Evolutionary conservation across 164 flowering plant genomes (phyloP).

Genomic region (Sextonia rubra): DNA sequence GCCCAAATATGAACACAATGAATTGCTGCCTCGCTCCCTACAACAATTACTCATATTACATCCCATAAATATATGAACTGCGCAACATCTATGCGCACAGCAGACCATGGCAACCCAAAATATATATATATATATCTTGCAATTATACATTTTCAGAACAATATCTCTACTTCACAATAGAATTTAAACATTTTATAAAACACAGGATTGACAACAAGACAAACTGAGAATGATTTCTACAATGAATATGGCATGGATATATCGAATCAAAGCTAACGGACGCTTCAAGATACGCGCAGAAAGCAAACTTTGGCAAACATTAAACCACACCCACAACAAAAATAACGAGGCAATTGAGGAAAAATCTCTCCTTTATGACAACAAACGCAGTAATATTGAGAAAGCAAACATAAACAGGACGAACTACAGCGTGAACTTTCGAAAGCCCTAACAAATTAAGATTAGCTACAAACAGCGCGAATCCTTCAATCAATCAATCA

Average conservation of each 20-base stretch:
- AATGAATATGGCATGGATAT: neutral
- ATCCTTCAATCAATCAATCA: neutral
- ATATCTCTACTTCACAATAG: neutral
- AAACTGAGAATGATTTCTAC: neutral
- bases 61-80: neutral
- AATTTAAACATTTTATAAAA: neutral
- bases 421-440: neutral
- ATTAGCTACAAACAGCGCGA: neutral
- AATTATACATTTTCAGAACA: neutral
- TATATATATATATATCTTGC: neutral
- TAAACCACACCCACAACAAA: neutral
- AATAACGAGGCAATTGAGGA: neutral
- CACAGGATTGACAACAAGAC: neutral
- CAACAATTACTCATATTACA: neutral
- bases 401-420: neutral
- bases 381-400: neutral
- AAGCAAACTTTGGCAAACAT: neutral
- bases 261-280: neutral
- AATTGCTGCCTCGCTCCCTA: neutral
- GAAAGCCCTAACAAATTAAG: neutral
- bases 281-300: neutral
- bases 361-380: neutral
- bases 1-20: neutral
- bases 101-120: neutral
- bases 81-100: no score